A percentile compares a stretch with the other conserved stretches of the same genome.
Conservation (phyloP, 2,329 filamentous ascomycete species). For the Diaporthe citrichinensis region DNA sequence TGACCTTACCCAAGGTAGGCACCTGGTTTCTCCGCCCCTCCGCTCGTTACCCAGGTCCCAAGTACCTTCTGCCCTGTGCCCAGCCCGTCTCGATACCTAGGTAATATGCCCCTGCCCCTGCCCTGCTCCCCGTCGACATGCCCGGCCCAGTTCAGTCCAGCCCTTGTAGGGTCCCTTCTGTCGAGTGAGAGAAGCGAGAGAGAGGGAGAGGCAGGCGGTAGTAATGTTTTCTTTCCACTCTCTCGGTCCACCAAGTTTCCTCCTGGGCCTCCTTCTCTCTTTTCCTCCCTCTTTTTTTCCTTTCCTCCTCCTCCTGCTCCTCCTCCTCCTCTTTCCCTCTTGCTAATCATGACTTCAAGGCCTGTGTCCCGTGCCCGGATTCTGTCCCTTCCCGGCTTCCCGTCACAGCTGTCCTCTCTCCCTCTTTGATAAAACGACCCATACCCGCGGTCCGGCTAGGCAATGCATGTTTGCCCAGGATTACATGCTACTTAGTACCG, state of each 20-base stretch:
- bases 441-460: slow-evolving; percentile 14
- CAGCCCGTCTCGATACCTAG: background rate
- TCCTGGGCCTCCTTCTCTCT: background rate
- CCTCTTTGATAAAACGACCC: background rate
- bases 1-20: background rate
- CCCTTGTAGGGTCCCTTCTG: background rate
- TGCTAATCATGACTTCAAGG: slow-evolving; percentile 32
- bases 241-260: slow-evolving; percentile 16
- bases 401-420: slow-evolving; percentile 17
- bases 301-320: background rate
- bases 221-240: slow-evolving; percentile 30
- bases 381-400: slow-evolving; percentile 18
- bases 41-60: background rate
- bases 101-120: background rate
- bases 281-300: too few relatives aligned
- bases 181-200: slow-evolving; percentile 2
- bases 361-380: slow-evolving; percentile 16
- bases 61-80: background rate
- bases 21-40: background rate
- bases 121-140: slow-evolving; percentile 22
- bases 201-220: background rate
- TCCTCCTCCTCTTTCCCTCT: background rate
- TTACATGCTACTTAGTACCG: slow-evolving; percentile 2
- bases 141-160: slow-evolving; percentile 13
- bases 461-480: background rate